A percentile compares a stretch with the other conserved stretches of the same genome.
These are phyloP conservation scores for Coemansia sp. DNA, from an alignment of 192 early-diverging fungal species.

Conservation along the genomic window DNA sequence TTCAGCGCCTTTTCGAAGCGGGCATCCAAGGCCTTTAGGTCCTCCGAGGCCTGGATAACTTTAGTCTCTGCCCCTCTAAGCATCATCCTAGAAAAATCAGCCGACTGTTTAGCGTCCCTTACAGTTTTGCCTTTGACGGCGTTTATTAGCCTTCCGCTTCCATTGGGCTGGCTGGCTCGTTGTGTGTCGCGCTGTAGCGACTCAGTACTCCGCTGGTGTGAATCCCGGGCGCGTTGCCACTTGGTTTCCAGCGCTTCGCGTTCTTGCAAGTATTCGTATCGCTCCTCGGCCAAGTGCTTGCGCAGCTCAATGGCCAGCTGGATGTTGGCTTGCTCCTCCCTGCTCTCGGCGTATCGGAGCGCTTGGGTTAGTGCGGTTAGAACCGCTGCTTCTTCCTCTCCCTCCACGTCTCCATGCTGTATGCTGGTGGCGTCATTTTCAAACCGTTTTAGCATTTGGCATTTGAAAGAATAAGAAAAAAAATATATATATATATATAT, in stretches of 20 bases:
- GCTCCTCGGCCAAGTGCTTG: constrained; percentile 1
- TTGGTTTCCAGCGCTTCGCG: neutral
- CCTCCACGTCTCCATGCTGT: neutral
- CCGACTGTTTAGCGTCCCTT: neutral
- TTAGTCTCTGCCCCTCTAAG: neutral
- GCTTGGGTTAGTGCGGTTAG: neutral
- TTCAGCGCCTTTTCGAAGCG: neutral
- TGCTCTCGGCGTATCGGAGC: neutral
- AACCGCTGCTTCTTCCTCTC: neutral
- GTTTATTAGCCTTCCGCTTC: neutral
- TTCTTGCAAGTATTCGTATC: neutral
- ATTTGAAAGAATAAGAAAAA: constrained; percentile 4
- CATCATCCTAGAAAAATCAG: constrained; percentile 5
- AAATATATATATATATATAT: neutral
- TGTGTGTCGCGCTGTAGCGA: neutral
- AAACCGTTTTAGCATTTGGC: neutral
- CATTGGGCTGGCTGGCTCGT: neutral
- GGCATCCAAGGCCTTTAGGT: neutral
- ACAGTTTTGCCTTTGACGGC: constrained; percentile 1
- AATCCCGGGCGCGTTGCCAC: neutral
- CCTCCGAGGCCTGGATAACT: neutral
- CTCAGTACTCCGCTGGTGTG: constrained; percentile 2
- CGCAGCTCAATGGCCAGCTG: constrained; percentile 5
- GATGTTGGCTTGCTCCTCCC: constrained; percentile 9
- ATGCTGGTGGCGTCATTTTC: constrained; percentile 7